A percentile compares a stretch with the other conserved stretches of the same genome.
phyloP scores from a whole-genome alignment of 257 asterid genomes.

The Schizonepeta tenuifolia region DNA sequence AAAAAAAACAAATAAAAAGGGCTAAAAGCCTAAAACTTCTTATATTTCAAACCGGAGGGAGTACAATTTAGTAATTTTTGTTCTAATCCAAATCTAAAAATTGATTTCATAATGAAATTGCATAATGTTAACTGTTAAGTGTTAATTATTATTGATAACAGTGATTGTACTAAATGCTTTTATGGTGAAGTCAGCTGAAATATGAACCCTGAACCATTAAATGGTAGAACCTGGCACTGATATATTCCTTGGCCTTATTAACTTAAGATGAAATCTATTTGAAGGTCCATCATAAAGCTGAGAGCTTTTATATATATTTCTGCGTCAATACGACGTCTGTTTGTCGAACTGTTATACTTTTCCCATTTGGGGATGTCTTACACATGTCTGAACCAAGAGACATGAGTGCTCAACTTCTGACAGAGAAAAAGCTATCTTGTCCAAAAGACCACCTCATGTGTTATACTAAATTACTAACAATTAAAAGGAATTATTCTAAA shows the following conservation, averaged over 20 bases:
- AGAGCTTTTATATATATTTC: conserved; percentile 2
- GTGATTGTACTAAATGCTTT: conserved; percentile 17
- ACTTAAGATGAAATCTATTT: background rate
- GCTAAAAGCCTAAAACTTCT: no score
- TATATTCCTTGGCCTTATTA: conserved; percentile 2
- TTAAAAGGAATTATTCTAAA: background rate
- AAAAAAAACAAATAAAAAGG: no score
- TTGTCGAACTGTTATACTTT: background rate
- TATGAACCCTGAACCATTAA: background rate
- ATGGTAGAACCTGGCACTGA: conserved; percentile 20
- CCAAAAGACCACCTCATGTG: background rate
- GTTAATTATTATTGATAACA: background rate
- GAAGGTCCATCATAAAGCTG: background rate
- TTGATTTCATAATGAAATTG: conserved; percentile 11
- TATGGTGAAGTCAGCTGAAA: background rate
- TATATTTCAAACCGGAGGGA: no score
- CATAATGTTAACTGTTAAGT: background rate
- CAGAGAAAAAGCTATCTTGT: background rate
- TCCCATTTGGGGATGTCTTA: background rate
- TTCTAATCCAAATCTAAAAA: background rate
- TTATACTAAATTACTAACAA: background rate
- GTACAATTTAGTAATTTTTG: background rate
- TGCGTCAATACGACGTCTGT: background rate
- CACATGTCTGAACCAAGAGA: background rate
- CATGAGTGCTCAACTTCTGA: background rate